Evolutionary conservation across 345 rosid genomes (phyloP).

Genomic region (Murraya paniculata): DNA sequence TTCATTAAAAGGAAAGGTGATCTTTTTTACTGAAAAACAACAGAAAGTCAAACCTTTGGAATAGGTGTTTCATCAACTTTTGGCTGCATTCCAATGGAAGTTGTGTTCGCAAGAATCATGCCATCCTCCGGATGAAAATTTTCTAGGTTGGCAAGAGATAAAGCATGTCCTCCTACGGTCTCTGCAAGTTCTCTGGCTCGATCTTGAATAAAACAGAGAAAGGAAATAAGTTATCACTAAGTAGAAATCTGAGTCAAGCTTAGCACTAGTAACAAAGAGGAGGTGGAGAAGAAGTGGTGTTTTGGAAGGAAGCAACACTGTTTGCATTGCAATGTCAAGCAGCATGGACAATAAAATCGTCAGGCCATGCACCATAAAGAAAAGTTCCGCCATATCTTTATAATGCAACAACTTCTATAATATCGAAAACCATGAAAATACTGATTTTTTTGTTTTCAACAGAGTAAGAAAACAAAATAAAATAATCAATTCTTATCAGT

Average conservation of each 20-base stretch:
- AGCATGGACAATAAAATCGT: background rate
- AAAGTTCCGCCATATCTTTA: background rate
- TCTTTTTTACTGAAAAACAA: background rate
- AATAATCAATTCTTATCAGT: background rate
- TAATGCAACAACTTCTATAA: background rate
- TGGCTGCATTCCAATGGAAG: conserved; percentile 96
- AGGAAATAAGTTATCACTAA: conserved; percentile 18
- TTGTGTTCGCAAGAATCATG: conserved; percentile 92
- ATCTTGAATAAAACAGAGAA: conserved; percentile 36
- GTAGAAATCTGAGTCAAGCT: background rate
- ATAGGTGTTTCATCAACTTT: conserved; percentile 80
- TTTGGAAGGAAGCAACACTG: no score
- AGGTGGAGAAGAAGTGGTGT: background rate
- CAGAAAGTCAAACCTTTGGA: conserved; percentile 54
- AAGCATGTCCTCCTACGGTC: conserved; percentile 69
- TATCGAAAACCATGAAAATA: background rate
- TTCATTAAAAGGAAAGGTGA: background rate
- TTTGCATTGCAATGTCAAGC: background rate
- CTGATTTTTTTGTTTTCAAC: background rate
- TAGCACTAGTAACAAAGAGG: background rate
- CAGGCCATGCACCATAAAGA: background rate
- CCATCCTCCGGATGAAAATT: conserved; percentile 65
- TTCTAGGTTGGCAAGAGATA: conserved; percentile 67
- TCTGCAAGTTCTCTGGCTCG: conserved; percentile 74
- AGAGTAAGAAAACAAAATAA: background rate